phyloP scores from a whole-genome alignment of 2,329 filamentous ascomycete species.

The Peltaster fructicola region DNA sequence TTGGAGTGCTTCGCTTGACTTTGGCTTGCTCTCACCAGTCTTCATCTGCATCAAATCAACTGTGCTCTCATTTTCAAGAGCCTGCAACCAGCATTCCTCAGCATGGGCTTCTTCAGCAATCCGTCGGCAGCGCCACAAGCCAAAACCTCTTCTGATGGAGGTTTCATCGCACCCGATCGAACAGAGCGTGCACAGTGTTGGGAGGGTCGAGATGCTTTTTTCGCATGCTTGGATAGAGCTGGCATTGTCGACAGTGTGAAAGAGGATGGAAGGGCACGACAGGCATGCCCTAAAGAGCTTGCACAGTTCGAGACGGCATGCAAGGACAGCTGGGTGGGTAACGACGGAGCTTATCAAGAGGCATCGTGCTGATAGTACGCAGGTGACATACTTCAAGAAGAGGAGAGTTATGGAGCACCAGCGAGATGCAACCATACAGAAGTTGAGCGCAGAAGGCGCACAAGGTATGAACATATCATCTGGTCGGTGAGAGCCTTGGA shows the following conservation, averaged over 20 bases:
- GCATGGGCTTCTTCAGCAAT: no score
- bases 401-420: slow-evolving; percentile 83
- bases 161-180: slow-evolving; percentile 67
- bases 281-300: slow-evolving; percentile 40
- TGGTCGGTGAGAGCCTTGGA: neutral
- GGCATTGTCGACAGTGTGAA: slow-evolving; percentile 59
- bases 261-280: slow-evolving; percentile 34
- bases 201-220: slow-evolving; percentile 77
- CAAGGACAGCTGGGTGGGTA: slow-evolving; percentile 71
- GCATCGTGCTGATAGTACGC: slow-evolving; percentile 8
- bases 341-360: neutral
- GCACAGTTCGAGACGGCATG: slow-evolving; percentile 67
- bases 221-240: slow-evolving; percentile 67
- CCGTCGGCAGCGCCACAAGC: no score
- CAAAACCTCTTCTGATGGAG: slow-evolving; percentile 36
- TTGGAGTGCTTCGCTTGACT: no score
- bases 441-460: slow-evolving; percentile 37
- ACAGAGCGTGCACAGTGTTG: slow-evolving; percentile 71
- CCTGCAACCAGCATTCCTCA: no score
- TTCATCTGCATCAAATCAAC: no score
- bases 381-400: slow-evolving; percentile 98
- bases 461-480: slow-evolving; percentile 12
- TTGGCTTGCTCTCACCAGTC: no score
- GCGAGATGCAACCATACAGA: slow-evolving; percentile 60
- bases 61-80: no score